Evolutionary conservation across 371 early-diverging fungal species (phyloP).

Genomic region (Entomophthora muscae): DNA sequence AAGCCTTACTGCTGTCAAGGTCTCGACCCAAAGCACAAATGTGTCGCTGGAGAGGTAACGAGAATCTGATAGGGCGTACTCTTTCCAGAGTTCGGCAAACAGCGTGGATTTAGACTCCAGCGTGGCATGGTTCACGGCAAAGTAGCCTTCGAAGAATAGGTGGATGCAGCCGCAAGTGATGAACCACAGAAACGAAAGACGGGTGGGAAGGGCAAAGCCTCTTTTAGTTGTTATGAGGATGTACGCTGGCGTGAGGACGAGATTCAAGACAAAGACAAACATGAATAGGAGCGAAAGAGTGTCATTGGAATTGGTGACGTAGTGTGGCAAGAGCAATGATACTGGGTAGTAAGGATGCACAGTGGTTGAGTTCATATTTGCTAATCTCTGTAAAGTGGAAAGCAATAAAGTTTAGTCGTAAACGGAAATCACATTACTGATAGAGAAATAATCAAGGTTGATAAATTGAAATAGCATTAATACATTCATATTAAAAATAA

Average conservation of each 20-base stretch:
- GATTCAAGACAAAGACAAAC: not conserved
- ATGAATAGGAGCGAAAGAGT: not conserved
- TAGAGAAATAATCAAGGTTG: no score
- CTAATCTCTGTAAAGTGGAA: no score
- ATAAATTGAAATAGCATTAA: no score
- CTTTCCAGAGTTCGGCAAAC: conserved; percentile 57
- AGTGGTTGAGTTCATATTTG: no score
- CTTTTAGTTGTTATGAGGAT: not conserved
- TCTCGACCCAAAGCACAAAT: conserved; percentile 62
- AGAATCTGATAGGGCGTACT: conserved; percentile 71
- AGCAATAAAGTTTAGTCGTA: no score
- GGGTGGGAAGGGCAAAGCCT: no score
- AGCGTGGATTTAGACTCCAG: conserved; percentile 41
- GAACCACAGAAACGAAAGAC: no score
- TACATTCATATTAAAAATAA: no score
- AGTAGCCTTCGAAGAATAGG: conserved; percentile 90
- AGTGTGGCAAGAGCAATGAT: not conserved
- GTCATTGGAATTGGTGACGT: not conserved
- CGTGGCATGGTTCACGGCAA: conserved; percentile 33
- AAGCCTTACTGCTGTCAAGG: conserved; percentile 74
- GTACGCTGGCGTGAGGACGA: not conserved
- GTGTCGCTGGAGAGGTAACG: conserved; percentile 65
- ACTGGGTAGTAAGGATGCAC: not conserved
- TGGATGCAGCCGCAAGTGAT: no score
- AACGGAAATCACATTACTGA: no score